These are phyloP conservation scores for Coemansia sp. DNA, from an alignment of 192 early-diverging fungal species.

Conservation along the genomic window DNA sequence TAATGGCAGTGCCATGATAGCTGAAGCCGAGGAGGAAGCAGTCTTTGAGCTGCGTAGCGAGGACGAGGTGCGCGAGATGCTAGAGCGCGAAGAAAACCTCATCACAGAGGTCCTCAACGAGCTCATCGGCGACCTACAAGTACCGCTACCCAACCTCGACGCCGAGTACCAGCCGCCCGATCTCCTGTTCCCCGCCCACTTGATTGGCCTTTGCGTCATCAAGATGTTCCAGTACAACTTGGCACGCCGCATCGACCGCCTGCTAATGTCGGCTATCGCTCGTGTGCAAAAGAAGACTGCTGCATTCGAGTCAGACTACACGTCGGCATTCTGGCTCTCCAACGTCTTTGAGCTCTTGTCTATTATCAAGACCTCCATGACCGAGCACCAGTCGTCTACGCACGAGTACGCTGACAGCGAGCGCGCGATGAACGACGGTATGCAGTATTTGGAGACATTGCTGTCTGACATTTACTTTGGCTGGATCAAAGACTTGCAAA, in stretches of 20 bases:
- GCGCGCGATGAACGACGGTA: constrained; percentile 81
- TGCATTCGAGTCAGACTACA: constrained; percentile 54
- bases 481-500: constrained; percentile 98
- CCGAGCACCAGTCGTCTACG: constrained; percentile 68
- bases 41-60: constrained; percentile 32
- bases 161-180: constrained; percentile 67
- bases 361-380: constrained; percentile 76
- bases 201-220: constrained; percentile 81
- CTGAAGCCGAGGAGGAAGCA: constrained; percentile 16
- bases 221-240: constrained; percentile 88
- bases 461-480: constrained; percentile 96
- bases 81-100: constrained; percentile 66
- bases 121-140: constrained; percentile 85
- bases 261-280: constrained; percentile 88
- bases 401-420: constrained; percentile 69
- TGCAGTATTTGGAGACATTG: constrained; percentile 87
- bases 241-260: constrained; percentile 75
- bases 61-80: constrained; percentile 50
- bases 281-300: constrained; percentile 75
- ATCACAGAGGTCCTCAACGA: constrained; percentile 86
- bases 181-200: constrained; percentile 94
- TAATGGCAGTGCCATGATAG: constrained; percentile 11
- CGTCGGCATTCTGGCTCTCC: constrained; percentile 94
- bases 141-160: constrained; percentile 80
- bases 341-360: constrained; percentile 96